Evolutionary conservation across 306 rosid genomes (phyloP).

Genomic region (Begonia loranthoides): DNA sequence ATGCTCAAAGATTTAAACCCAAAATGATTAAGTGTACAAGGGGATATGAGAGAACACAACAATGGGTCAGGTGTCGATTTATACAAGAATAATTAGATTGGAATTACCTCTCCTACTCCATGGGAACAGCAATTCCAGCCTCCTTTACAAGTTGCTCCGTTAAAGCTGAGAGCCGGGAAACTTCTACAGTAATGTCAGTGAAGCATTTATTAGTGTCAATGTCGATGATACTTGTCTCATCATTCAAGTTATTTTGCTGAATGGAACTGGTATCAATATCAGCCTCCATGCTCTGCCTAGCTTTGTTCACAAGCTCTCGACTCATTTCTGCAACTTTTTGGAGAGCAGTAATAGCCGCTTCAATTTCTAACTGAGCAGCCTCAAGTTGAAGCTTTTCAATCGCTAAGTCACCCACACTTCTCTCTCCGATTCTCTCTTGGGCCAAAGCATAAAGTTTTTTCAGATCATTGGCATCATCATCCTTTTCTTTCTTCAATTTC

Average conservation of each 20-base stretch:
- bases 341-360: conserved; percentile 76
- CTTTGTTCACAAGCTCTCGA: conserved; percentile 40
- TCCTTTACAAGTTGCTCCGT: conserved; percentile 59
- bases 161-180: conserved; percentile 51
- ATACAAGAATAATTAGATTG: neutral
- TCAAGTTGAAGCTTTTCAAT: conserved; percentile 76
- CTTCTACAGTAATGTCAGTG: conserved; percentile 36
- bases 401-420: conserved; percentile 44
- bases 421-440: conserved; percentile 42
- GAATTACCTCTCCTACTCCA: conserved; percentile 19
- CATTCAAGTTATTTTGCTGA: conserved; percentile 8
- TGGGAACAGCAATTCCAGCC: conserved; percentile 35
- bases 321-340: conserved; percentile 52
- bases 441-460: conserved; percentile 41
- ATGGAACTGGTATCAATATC: conserved; percentile 15
- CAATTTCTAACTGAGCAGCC: conserved; percentile 65
- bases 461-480: conserved; percentile 43
- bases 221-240: conserved; percentile 3
- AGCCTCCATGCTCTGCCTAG: conserved; percentile 30
- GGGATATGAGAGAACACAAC: too few relatives aligned
- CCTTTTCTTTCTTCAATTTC: conserved; percentile 30
- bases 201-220: conserved; percentile 16
- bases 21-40: too few relatives aligned
- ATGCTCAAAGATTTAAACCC: too few relatives aligned
- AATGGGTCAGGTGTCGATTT: too few relatives aligned